Base-by-base conservation (phyloP, 257 asterid species). In the Cynanchum wilfordii region DNA sequence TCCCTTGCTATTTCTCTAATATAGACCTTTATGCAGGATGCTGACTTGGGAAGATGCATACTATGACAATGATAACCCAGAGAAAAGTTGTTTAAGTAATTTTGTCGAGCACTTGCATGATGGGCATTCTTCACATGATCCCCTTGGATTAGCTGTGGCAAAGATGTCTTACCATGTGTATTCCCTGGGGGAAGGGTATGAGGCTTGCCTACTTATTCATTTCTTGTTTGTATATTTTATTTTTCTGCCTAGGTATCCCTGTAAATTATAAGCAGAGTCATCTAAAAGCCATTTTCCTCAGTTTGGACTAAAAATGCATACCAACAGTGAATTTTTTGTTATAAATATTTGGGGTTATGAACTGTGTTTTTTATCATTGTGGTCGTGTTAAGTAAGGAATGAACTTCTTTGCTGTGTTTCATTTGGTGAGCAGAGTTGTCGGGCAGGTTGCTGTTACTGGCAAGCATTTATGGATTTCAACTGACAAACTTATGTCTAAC, bases 111-210 rank as follows among this genome's bases (percentile, higher is more conserved):
- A 80, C 88, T 71, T 69, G 75, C 87, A 67, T 66, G 89, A 83
- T 78, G 87, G 84, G 60, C 80, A 79, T 74, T 77, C 76, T 83
- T 82, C 89, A 45, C 90, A 84, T 62, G 96, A 87, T 82, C 86
- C 86, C 62, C 86, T 94, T 74, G 96, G 92, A 77, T 83, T 88
- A 86, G 97, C 93, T 75, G 83, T 94, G 80, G 95, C 96, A 63
- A 88, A 91, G 85, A 88, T 91, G 97, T 82, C 97, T 65, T 91
- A 84, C 84, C 91, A 88, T 87, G 93, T 87, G 51, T 90, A 87
- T 84, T 84, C 92, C 80, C 90, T 91, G 72, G 97, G 97, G 80
- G 96, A 91, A 85, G 99, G 99, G 99, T 94, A 91, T 47, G 90
- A 55, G 40, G 57, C 59, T 82, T 81, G 24, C 33, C 58, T 20